Conservation (phyloP, 2,329 filamentous ascomycete species). For the Hypomyces rosellus region DNA sequence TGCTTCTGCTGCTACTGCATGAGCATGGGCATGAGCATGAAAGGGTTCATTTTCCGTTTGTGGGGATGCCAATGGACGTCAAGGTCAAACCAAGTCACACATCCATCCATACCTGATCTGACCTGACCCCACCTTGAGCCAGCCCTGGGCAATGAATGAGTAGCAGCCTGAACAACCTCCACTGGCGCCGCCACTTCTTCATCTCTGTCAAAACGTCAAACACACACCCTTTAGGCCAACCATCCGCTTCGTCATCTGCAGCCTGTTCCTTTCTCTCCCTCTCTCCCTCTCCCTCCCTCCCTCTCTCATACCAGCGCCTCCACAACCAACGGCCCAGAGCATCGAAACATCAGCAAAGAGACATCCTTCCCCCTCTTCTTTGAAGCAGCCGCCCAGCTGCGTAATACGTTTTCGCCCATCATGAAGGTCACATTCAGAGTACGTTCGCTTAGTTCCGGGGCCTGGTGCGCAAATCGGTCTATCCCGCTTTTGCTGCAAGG, state of each 20-base stretch:
- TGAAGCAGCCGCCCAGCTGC: slow-evolving; percentile 24
- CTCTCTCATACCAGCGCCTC: not conserved
- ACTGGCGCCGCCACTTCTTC: slow-evolving; percentile 7
- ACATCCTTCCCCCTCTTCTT: slow-evolving; percentile 8
- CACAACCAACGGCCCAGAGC: not conserved
- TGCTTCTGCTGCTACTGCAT: too few species aligned
- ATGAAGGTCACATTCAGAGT: slow-evolving; percentile 68
- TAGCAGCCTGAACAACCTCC: slow-evolving; percentile 11
- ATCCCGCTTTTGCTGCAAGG: not conserved
- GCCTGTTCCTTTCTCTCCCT: not conserved
- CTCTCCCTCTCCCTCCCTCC: not conserved
- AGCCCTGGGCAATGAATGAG: slow-evolving; percentile 2
- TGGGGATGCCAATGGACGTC: too few species aligned
- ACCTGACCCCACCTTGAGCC: slow-evolving; percentile 5
- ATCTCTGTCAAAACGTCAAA: slow-evolving; percentile 3
- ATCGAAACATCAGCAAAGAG: slow-evolving; percentile 4
- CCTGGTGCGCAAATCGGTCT: not conserved
- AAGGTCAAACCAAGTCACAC: too few species aligned
- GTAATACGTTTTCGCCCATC: slow-evolving; percentile 33
- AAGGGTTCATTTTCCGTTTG: too few species aligned
- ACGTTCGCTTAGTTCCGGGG: slow-evolving; percentile 21
- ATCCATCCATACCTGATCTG: too few species aligned
- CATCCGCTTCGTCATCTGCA: not conserved
- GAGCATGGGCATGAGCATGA: too few species aligned
- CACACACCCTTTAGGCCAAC: not conserved